Evolutionary conservation across 2,329 filamentous ascomycete species (phyloP).

Genomic region (Atkinsonella hypoxylon): DNA sequence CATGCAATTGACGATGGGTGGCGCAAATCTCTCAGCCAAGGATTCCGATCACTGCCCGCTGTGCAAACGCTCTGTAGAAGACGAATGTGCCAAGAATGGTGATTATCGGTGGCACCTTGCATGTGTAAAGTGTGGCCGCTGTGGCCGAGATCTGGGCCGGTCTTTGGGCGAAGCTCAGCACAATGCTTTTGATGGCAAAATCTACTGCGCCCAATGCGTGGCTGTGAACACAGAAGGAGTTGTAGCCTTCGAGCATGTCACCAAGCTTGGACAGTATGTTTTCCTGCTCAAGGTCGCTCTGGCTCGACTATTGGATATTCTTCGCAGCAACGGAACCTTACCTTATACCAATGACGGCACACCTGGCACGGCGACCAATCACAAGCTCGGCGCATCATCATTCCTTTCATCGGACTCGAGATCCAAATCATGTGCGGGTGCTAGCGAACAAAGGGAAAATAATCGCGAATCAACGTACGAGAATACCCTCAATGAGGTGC

Average conservation of each 20-base stretch:
- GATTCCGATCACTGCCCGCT: slow-evolving; percentile 73
- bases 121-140: slow-evolving; percentile 67
- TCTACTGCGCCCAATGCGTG: slow-evolving; percentile 61
- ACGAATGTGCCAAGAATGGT: slow-evolving; percentile 70
- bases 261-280: slow-evolving; percentile 86
- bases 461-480: slow-evolving; percentile 73
- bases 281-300: slow-evolving; percentile 87
- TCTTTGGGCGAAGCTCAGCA: slow-evolving; percentile 59
- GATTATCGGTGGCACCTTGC: slow-evolving; percentile 73
- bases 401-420: slow-evolving; percentile 51
- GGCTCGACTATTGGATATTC: slow-evolving; percentile 75
- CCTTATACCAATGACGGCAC: slow-evolving; percentile 61
- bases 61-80: slow-evolving; percentile 83
- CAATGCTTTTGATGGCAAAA: slow-evolving; percentile 52
- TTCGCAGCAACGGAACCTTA: slow-evolving; percentile 71
- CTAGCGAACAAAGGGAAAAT: slow-evolving; percentile 29
- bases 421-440: slow-evolving; percentile 62
- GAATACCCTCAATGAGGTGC: slow-evolving; percentile 91
- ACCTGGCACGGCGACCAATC: slow-evolving; percentile 10
- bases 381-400: slow-evolving; percentile 17
- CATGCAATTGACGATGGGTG: slow-evolving; percentile 52
- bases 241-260: slow-evolving; percentile 57
- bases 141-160: slow-evolving; percentile 52
- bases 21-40: slow-evolving; percentile 56
- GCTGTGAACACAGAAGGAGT: slow-evolving; percentile 39